Conservation (phyloP, 2,329 filamentous ascomycete species). For the Colletotrichum endophyticum region DNA sequence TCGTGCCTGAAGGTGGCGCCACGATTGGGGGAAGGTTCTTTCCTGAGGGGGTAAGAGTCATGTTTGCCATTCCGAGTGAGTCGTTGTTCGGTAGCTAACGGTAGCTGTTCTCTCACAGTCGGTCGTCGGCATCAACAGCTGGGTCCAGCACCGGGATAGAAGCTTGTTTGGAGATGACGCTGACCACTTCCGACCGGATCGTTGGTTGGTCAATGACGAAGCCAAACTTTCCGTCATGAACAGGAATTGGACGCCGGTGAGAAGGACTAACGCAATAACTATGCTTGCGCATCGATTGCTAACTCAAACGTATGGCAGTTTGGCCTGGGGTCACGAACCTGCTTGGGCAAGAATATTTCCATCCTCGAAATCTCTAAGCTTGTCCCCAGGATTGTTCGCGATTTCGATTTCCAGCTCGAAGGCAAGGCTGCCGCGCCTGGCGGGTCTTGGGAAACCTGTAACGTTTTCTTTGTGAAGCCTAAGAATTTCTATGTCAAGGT, state of each 20-base stretch:
- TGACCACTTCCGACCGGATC: conserved; percentile 40
- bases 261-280: not conserved
- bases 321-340: conserved; percentile 44
- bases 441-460: conserved; percentile 35
- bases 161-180: conserved; percentile 36
- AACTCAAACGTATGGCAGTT: conserved; percentile 32
- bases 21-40: conserved; percentile 39
- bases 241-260: conserved; percentile 31
- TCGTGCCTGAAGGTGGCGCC: conserved; percentile 48
- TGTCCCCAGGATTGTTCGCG: conserved; percentile 38
- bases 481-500: conserved; percentile 38
- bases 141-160: conserved; percentile 37
- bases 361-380: conserved; percentile 48
- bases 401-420: conserved; percentile 36
- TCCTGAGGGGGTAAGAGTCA: conserved; percentile 28
- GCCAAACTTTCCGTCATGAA: conserved; percentile 30
- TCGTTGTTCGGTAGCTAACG: not conserved
- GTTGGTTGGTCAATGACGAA: conserved; percentile 39
- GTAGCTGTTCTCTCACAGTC: conserved; percentile 19
- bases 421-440: not conserved
- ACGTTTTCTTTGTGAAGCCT: conserved; percentile 49
- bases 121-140: conserved; percentile 38
- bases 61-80: not conserved
- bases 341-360: conserved; percentile 48
- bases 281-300: no score